These are phyloP conservation scores for Glarea lozoyensis DNA, from an alignment of 495 filamentous ascomycete genomes.

Conservation along the genomic window DNA sequence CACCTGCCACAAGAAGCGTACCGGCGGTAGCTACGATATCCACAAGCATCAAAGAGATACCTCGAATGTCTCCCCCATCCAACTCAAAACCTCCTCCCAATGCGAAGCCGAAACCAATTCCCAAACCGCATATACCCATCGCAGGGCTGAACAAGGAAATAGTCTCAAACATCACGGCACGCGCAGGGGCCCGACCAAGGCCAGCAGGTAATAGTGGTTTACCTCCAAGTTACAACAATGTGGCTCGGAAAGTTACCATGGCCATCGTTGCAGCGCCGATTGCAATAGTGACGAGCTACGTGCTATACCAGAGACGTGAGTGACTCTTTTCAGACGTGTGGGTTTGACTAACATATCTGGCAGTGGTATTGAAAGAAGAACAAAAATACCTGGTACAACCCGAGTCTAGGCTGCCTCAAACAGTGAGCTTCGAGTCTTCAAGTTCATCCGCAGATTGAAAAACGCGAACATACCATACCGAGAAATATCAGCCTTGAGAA, in stretches of 20 bases:
- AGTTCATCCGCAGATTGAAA: no score
- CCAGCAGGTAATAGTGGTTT: slow-evolving; percentile 4
- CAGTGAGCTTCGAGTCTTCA: no score
- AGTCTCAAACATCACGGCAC: slow-evolving; percentile 13
- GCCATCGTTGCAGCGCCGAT: slow-evolving; percentile 30
- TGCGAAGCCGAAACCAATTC: not conserved
- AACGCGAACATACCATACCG: no score
- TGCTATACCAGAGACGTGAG: slow-evolving; percentile 28
- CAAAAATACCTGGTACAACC: no score
- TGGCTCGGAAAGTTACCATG: slow-evolving; percentile 23
- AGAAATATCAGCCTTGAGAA: no score
- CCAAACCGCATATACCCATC: slow-evolving; percentile 10
- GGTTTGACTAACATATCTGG: not conserved
- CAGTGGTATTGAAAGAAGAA: not conserved
- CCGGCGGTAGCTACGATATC: not conserved
- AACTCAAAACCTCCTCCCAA: slow-evolving; percentile 3
- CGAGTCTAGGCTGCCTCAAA: no score
- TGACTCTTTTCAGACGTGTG: not conserved
- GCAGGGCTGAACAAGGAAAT: slow-evolving; percentile 18
- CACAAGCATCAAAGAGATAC: not conserved
- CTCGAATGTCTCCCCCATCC: not conserved
- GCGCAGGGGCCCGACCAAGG: slow-evolving; percentile 20
- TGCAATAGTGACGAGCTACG: slow-evolving; percentile 27
- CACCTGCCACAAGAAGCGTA: not conserved
- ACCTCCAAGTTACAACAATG: slow-evolving; percentile 15